Evolutionary conservation across 2,329 filamentous ascomycete species (phyloP), one percentile per base, ranked within the genome.

Genomic region (Ceratocystiopsis sp.): DNA sequence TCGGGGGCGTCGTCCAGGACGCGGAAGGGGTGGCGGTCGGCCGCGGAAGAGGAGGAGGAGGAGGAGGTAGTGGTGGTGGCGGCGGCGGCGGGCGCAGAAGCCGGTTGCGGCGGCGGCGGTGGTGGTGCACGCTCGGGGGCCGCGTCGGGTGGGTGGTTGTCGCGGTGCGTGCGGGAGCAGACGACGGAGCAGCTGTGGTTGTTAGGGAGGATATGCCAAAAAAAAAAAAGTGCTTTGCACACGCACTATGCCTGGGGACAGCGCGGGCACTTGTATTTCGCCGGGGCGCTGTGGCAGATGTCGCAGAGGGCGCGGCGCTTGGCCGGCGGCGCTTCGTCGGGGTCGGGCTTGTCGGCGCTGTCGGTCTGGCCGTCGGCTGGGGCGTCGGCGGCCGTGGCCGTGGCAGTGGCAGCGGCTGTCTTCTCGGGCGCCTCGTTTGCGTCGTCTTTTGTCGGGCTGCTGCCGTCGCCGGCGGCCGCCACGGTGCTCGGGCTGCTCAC

Each of bases 261-360:
- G 25, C 65, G 64, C n/a, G 71, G 63, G 48, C 75, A 80, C 52
- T 76, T 79, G 57, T 80, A 80, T 55, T 75, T 78, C 29, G 63
- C 64, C 17, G 66, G 60, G 5, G 63, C 63, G 33, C 56, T 53
- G 25, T 67, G 55, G 54, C 75, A 80, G 32, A 76, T 61, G 6
- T 66, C 65, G 50, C 75, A 79, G 38, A 74, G 58, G 6, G 47
- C 45, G 12, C 46, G 48, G 7, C 42, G 43, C 38, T 51, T 51
- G 38, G 43, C 35, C 2, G 45, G 41, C 3, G 49, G 46, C n/a
- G 36, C 37, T 46, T 18, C 29, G 16, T 21, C 16, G n/a, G n/a
- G 33, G 32, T 11, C 32, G 32, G 32, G 11, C 32, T 7, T 32
- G 7, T 32, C 29, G 29, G 32, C 32, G 10, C 3, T 3, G 32